Base-by-base conservation (phyloP, 441 rosid species). In the Monsonia emarginata region DNA sequence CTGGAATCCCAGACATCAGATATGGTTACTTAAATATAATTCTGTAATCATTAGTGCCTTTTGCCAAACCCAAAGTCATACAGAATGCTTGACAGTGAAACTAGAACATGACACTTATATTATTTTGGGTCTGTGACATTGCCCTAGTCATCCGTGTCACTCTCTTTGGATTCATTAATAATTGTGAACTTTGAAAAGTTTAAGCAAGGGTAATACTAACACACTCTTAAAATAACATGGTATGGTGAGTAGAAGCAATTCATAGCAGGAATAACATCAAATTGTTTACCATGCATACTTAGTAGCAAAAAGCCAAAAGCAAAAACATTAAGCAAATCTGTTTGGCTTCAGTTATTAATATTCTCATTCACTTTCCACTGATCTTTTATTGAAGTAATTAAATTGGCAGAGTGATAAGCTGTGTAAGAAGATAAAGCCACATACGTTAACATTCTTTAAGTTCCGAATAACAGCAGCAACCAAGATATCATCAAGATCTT, bases 371-470 rank as follows among this genome's bases (percentile, higher is more conserved):
- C 48, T 46, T 68, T 70, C 40, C 48, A 63, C 26, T 40, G 65
- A 63, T 38, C 60, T 65, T 73, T 66, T 65, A 48, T 19, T 38
- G 59, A 74, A 54, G 62, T 30, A 54, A 68, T 52, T 27, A 63
- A 52, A 46, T 36, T 27, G 19, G 32, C 4, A 64, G 21, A 68
- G 52, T 66, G 26, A 59, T 46, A 40, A 70, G 73, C 44, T 26
- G 65, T 9, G 36, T 60, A 56, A 50, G 59, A 74, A 30, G 54
- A 21, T 73, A 19, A 70, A 75, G 70, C 34, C 70, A 64, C 66
- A 76, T 74, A 93, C 98, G 86, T 80, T 77, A 82, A 93, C 82
- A 71, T 65, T 60, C 80, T 90, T 93, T 78, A 93, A 83, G 81
- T 93, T 90, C 61, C 78, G 82, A 78, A 93, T 93, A 66, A 93